Conservation (phyloP, 1,284 basidiomycete genomes). For the Gomphus bonarii region DNA sequence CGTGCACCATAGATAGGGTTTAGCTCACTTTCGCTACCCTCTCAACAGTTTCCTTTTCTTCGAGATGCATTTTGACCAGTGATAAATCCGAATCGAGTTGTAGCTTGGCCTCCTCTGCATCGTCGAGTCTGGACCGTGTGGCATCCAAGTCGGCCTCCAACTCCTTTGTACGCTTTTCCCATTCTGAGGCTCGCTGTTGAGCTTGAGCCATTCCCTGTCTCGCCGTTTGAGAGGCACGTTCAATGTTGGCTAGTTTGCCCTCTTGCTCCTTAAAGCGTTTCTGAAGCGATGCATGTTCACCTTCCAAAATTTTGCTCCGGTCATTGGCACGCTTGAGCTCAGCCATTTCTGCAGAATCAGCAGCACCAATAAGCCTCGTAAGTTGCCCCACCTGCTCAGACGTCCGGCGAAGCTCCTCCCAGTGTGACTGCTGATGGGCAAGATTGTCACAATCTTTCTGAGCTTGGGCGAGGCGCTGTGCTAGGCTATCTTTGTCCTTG, state of each 20-base stretch:
- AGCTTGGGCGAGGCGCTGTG: constrained; percentile 37
- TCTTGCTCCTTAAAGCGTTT: constrained; percentile 67
- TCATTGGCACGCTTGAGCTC: constrained; percentile 59
- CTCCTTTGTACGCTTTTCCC: constrained; percentile 69
- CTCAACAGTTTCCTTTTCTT: constrained; percentile 61
- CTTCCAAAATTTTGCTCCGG: constrained; percentile 52
- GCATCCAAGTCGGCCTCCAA: constrained; percentile 51
- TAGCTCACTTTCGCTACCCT: constrained; percentile 48
- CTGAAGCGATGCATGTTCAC: constrained; percentile 54
- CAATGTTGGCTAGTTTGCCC: constrained; percentile 44
- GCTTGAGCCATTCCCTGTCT: constrained; percentile 58
- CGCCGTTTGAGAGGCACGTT: constrained; percentile 44
- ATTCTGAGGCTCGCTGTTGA: constrained; percentile 65
- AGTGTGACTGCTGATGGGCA: constrained; percentile 49
- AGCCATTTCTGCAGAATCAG: constrained; percentile 59
- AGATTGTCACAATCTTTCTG: constrained; percentile 52
- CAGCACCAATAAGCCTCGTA: constrained; percentile 45
- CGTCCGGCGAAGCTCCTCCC: constrained; percentile 58
- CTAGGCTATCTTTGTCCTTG: constrained; percentile 51
- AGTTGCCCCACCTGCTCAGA: constrained; percentile 62
- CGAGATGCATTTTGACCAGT: constrained; percentile 54
- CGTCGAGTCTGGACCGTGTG: constrained; percentile 48
- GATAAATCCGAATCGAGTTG: constrained; percentile 64
- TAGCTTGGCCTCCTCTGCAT: constrained; percentile 48
- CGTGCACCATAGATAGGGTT: constrained; percentile 7